Evolutionary conservation across 108 stramenopile species (phyloP).

Genomic region (Stephanodiscus minutulus): DNA sequence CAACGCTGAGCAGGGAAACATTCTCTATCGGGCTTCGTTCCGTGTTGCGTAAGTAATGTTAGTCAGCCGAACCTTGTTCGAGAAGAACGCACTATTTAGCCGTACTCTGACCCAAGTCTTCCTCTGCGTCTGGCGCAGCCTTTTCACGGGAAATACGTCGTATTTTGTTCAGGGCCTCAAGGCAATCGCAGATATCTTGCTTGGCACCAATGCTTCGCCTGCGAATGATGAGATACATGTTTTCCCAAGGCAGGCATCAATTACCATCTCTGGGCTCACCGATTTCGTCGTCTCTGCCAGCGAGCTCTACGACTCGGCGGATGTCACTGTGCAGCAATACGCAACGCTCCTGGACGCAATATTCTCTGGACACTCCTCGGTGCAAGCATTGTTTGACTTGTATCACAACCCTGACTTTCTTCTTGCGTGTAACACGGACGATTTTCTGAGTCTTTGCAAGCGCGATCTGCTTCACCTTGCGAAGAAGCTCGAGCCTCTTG

Average conservation of each 20-base stretch:
- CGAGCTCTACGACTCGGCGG: conserved; percentile 27
- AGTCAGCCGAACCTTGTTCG: too few relatives aligned
- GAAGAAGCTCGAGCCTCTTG: conserved; percentile 21
- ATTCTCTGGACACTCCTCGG: conserved; percentile 15
- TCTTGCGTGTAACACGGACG: conserved; percentile 28
- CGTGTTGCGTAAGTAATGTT: conserved; percentile 38
- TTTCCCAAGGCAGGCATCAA: conserved; percentile 9
- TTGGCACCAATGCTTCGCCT: not conserved
- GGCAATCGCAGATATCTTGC: conserved; percentile 29
- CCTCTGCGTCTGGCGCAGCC: not conserved
- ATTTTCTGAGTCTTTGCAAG: conserved; percentile 17
- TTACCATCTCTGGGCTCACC: conserved; percentile 26
- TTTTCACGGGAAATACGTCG: conserved; percentile 16
- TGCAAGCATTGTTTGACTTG: conserved; percentile 27
- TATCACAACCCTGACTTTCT: conserved; percentile 41
- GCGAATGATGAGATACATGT: not conserved
- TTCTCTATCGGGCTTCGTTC: conserved; percentile 42
- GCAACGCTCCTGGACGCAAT: conserved; percentile 40
- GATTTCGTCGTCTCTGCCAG: conserved; percentile 37
- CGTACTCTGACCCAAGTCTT: not conserved
- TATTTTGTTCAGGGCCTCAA: conserved; percentile 31
- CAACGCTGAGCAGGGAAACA: conserved; percentile 26
- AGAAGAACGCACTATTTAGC: conserved; percentile 33
- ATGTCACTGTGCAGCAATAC: conserved; percentile 29
- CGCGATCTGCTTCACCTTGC: conserved; percentile 33